phyloP scores from a whole-genome alignment of 345 rosid species.

The Lagerstroemia speciosa region DNA sequence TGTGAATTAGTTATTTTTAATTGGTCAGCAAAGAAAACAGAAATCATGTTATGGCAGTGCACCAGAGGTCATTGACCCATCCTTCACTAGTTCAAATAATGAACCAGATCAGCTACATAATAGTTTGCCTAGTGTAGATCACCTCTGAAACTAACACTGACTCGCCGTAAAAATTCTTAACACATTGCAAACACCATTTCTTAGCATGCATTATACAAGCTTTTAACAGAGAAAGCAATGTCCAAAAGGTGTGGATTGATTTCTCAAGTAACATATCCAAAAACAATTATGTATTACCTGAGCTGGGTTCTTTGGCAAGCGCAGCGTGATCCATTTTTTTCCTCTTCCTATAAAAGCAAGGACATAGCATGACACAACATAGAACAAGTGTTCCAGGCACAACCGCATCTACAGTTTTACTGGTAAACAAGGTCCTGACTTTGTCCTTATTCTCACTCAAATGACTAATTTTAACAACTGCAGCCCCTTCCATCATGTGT shows the following conservation, averaged over 20 bases:
- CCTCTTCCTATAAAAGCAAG: slow-evolving; percentile 49
- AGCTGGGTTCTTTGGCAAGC: slow-evolving; percentile 44
- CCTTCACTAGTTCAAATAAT: neutral
- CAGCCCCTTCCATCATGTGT: slow-evolving; percentile 17
- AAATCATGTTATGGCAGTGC: neutral
- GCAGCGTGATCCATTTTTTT: slow-evolving; percentile 49
- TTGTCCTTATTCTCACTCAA: slow-evolving; percentile 4
- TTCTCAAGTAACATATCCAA: no score
- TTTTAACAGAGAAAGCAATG: neutral
- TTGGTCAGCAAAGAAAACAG: neutral
- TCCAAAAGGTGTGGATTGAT: neutral
- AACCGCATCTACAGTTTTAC: slow-evolving; percentile 27
- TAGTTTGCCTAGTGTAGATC: neutral
- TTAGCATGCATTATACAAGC: neutral
- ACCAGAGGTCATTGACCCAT: neutral
- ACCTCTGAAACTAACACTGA: neutral
- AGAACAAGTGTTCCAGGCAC: slow-evolving; percentile 47
- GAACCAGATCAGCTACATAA: neutral
- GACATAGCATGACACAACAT: slow-evolving; percentile 48
- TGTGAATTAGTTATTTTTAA: neutral
- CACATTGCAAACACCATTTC: neutral
- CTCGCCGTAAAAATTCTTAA: neutral
- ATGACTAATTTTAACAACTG: slow-evolving; percentile 5
- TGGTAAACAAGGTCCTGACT: slow-evolving; percentile 7
- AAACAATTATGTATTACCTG: slow-evolving; percentile 36